A percentile compares a stretch with the other conserved stretches of the same genome.
These are phyloP conservation scores for Trebouxia sp. DNA, from an alignment of 139 green algal genomes.

Conservation along the genomic window DNA sequence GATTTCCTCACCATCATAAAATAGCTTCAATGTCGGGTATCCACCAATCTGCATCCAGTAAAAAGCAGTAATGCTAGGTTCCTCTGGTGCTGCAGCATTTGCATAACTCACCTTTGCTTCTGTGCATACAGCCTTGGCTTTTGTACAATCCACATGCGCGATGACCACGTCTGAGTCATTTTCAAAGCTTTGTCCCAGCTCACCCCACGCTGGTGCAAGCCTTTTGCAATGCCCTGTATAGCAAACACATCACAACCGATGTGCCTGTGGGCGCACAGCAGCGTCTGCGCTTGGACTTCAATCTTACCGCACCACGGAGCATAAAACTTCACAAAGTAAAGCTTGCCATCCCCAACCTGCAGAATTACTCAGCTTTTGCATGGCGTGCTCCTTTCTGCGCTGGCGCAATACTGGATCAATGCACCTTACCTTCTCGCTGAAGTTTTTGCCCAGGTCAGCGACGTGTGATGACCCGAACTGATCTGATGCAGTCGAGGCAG, in stretches of 20 bases:
- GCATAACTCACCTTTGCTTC: neutral
- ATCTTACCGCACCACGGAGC: conserved; percentile 18
- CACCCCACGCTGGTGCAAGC: conserved; percentile 23
- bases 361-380: neutral
- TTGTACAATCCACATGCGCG: conserved; percentile 33
- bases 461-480: neutral
- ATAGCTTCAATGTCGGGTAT: conserved; percentile 17
- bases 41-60: conserved; percentile 15
- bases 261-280: neutral
- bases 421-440: conserved; percentile 2
- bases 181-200: conserved; percentile 26
- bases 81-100: neutral
- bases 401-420: neutral
- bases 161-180: conserved; percentile 12
- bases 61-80: neutral
- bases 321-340: conserved; percentile 31
- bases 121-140: neutral
- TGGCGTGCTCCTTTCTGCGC: neutral
- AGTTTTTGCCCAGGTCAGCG: conserved; percentile 10
- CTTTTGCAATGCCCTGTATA: conserved; percentile 22
- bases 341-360: conserved; percentile 16
- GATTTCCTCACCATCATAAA: conserved; percentile 8
- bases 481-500: neutral
- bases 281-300: neutral
- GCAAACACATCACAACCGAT: neutral